Conservation (phyloP, 2,329 filamentous ascomycete species). For the Penicillium sp. region DNA sequence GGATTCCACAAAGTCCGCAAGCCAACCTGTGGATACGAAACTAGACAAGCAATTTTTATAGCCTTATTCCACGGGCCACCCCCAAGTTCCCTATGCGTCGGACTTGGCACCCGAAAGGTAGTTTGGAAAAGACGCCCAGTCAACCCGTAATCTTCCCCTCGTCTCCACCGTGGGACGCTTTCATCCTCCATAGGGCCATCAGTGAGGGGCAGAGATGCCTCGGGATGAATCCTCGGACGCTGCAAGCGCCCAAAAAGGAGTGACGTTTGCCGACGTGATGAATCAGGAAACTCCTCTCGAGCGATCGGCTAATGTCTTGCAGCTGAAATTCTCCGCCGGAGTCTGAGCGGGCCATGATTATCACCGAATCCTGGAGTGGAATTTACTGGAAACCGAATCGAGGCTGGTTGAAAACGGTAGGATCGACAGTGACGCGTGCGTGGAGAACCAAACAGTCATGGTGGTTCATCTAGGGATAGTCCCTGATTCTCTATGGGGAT, state of each 20-base stretch:
- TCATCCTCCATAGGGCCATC: too few species aligned
- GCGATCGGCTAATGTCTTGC: not conserved
- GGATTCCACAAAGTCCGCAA: too few species aligned
- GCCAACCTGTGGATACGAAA: too few species aligned
- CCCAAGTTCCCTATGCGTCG: conserved; percentile 6
- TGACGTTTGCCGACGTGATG: not conserved
- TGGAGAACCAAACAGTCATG: too few species aligned
- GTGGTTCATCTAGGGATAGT: too few species aligned
- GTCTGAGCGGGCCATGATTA: not conserved
- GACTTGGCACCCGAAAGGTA: conserved; percentile 12
- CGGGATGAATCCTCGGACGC: too few species aligned
- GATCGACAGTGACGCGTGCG: not conserved
- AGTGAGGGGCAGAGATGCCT: too few species aligned
- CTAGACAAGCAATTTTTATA: not conserved
- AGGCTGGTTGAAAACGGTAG: conserved; percentile 4
- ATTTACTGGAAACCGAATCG: too few species aligned
- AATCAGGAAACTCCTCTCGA: not conserved
- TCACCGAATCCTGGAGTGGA: too few species aligned
- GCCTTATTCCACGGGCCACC: not conserved
- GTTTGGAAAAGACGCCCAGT: conserved; percentile 1
- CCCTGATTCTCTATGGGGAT: too few species aligned
- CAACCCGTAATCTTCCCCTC: not conserved
- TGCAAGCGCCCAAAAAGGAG: conserved; percentile 7
- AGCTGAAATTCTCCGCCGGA: not conserved
- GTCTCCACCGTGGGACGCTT: conserved; percentile 3